Evolutionary conservation across 768 basidiomycete species (phyloP), one percentile per base, ranked within the genome.

Genomic region (Hypholoma sublateritium): DNA sequence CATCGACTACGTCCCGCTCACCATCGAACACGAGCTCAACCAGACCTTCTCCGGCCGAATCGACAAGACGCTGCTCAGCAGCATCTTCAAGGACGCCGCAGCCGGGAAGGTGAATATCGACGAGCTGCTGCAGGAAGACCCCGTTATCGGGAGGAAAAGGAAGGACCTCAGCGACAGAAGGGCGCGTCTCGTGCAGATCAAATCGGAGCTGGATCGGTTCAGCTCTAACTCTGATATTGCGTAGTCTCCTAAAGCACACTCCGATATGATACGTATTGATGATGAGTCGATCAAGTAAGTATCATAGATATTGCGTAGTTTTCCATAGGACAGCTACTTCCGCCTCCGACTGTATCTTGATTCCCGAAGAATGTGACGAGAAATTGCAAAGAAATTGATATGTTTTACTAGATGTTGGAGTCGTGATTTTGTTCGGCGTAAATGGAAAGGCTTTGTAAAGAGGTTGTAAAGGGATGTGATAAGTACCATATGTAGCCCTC

Each of bases 1-100:
- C 59, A 75, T 83, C 32, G 86, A 87, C 56, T 69, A 77, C 36
- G 56, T 86, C 14, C 84, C 84, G 0, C 65, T 80, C 8, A 73
- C 71, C 50, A 83, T 85, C 36, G 81, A 84, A 59, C 74, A 74
- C 35, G 65, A 72, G 13, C 70, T 87, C 35, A 72, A 83, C 37
- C 72, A 75, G 34, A 62, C 71, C 4, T 69, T 85, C 7, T 73
- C 73, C 2, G 21, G 4, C 1, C 19, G 22, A 1, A 59, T 59
- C 3, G 34, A 46, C 8, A 56, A 65, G 19, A 67, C 62, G 14
- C 67, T 87, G 7, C 52, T 78, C 12, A 60, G 75, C 25, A 63
- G 62, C 46, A 48, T 69, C 46, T 57, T 61, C 47, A 57, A 54
- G 25, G 54, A 63, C n/a, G 59, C 62, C 6, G 56, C 65, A 17